Conservation (phyloP, 495 filamentous ascomycete species). For the Talaromyces liani region DNA sequence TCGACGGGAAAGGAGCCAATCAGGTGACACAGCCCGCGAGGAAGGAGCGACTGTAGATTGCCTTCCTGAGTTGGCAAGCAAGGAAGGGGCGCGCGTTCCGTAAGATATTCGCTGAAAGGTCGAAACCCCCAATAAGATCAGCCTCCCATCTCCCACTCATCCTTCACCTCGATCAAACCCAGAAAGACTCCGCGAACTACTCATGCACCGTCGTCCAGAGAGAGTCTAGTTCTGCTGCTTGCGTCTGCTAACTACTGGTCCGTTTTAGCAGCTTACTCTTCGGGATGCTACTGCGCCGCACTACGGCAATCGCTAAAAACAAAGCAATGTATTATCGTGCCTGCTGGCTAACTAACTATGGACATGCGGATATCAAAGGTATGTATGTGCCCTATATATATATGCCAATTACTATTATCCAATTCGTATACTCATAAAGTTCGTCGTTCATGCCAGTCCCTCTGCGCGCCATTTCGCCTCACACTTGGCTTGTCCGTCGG, state of each 20-base stretch:
- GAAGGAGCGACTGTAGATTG: conserved; percentile 4
- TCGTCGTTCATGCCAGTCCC: conserved; percentile 6
- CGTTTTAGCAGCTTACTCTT: too few species aligned
- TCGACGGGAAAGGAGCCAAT: not conserved
- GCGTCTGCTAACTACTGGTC: not conserved
- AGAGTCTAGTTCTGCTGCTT: not conserved
- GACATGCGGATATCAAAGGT: not conserved
- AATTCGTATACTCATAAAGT: not conserved
- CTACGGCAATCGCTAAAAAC: not conserved
- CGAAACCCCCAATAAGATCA: not conserved
- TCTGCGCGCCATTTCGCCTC: conserved; percentile 18
- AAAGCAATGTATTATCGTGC: not conserved
- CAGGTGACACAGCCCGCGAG: not conserved
- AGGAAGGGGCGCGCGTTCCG: not conserved
- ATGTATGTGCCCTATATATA: not conserved
- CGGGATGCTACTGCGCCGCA: not conserved
- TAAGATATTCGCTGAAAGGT: not conserved
- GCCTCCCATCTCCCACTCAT: not conserved
- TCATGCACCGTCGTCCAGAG: not conserved
- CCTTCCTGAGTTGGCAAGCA: conserved; percentile 3
- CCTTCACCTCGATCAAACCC: not conserved
- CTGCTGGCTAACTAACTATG: not conserved
- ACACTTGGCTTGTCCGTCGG: conserved; percentile 22
- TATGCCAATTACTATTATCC: not conserved
- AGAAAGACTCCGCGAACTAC: not conserved